Evolutionary conservation across 169 alveolate species (phyloP), one percentile per base, ranked within the genome.

Genomic region (Plasmodium knowlesi): DNA sequence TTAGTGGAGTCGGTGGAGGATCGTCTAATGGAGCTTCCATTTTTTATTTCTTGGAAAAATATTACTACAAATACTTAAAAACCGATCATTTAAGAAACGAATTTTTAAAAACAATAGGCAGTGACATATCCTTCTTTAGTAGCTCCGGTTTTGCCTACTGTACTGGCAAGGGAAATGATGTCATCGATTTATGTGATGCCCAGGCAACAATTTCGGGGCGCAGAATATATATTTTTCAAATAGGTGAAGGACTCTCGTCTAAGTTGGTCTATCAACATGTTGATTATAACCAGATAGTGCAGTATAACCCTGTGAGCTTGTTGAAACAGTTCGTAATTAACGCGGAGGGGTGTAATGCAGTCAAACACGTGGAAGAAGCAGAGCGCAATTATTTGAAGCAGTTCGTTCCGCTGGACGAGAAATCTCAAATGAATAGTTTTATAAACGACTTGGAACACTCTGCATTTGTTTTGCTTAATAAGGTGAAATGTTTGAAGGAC

Each of bases 1-100:
- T 96, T 34, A 80, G 97, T 28, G 97, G 97, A n/a, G 80, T 96
- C 12, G 97, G 97, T 10, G 97, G 97, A 19, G 97, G 97, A 2
- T 93, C 97, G 3, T 94, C 97, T 5, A 96, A 96, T 80, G 97
- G 96, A 12, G 97, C 97, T 22, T 67, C 92, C 14, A 82, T 95
- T 53, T 78, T 96, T 32, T 76, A 86, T 76, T 86, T 74, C 71
- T 86, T 86, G 67, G 93, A 86, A 86, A 91, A 94, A 30, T 28
- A 81, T 43, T 94, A 93, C 37, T 73, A 84, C 53, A 81, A 50
- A 32, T 61, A 16, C 16, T 84, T 89, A 80, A 50, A 54, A 71
- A 14, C 61, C 1, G 19, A 93, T 79, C 54, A 39, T 25, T 72
- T 72, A 82, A 34, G 83, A 41, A 61, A 89, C 54, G 82, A 83